Conservation (phyloP, 2,329 filamentous ascomycete species). For the Phialophora verrucosa region DNA sequence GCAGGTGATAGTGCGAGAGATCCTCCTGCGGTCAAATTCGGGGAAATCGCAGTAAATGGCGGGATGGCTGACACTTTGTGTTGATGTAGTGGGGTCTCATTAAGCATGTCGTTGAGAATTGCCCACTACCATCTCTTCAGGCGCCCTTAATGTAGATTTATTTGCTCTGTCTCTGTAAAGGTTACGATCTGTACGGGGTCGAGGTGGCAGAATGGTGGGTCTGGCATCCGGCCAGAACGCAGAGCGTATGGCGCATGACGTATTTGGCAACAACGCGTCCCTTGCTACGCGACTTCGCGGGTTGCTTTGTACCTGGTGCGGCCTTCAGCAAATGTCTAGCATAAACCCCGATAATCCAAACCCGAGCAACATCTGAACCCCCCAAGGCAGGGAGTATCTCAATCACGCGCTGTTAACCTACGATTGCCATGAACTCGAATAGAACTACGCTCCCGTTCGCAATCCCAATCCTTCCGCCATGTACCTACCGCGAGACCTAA, state of each 20-base stretch:
- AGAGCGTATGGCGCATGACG: constrained; percentile 7
- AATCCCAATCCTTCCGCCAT: constrained; percentile 56
- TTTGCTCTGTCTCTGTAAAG: not conserved
- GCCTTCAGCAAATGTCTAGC: not conserved
- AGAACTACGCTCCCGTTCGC: constrained; percentile 13
- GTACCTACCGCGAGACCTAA: constrained; percentile 90
- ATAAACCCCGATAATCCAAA: not conserved
- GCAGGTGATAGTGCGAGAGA: constrained; percentile 31
- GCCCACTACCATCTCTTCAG: not conserved
- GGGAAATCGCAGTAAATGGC: not conserved
- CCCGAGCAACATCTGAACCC: not conserved
- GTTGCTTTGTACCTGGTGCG: not conserved
- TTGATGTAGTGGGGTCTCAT: not conserved
- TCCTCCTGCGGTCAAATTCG: constrained; percentile 5
- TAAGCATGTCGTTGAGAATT: not conserved
- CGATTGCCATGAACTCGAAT: constrained; percentile 22
- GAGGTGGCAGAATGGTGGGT: not conserved
- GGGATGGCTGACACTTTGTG: not conserved
- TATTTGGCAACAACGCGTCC: constrained; percentile 18
- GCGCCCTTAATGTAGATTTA: not conserved
- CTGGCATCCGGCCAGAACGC: not conserved
- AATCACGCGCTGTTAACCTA: not conserved
- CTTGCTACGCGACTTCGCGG: constrained; percentile 10
- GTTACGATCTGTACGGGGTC: too few species aligned
- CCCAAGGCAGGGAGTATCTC: not conserved